Base-by-base conservation (phyloP, 2,329 filamentous ascomycete species). In the Trichoderma sp. region DNA sequence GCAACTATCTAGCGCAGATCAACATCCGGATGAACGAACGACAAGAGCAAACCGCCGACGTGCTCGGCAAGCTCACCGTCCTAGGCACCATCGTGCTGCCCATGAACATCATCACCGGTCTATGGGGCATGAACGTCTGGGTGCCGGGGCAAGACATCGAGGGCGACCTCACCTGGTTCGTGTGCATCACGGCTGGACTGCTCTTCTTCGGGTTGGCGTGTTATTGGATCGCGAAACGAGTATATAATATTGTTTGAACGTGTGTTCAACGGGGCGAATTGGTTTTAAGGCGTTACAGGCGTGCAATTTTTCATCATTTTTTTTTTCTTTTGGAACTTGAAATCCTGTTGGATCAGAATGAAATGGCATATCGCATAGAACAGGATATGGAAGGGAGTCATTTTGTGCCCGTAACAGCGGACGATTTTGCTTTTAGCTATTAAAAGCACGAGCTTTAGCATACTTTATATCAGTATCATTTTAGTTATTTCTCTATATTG, bases 1-100 rank as follows among this genome's bases (percentile, higher is more conserved):
- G 90, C 79, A 99, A 98, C 80, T 99, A 99, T 80, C 92, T 99
- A n/a, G 96, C 96, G 0, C 96, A 99, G 81, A 98, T 99, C 84
- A 98, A 98, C 82, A 97, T 98, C 77, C 91, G 94, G 78, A 98
- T 98, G 95, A 98, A 98, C 82, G 95, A 98, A 84, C 91, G 96
- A 61, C 93, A 97, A 80, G 95, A 99, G 81, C 91, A 97, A 83
- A 99, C 96, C 1, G 94, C 94, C 53, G 95, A 99, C 80, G 94
- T 98, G 1, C 88, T 99, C 14, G 95, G 95, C 74, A 97, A 96
- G 81, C 88, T 99, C 73, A 98, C 96, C 0, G 96, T 99, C 1
- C 86, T 99, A 1, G 96, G 96, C 75, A 99, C 96, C 6, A 98
- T 99, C 76, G 95, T 99, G 3, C 85, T 99, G 71, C 96, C 96